Base-by-base conservation (phyloP, 1,284 basidiomycete genomes). In the Rhodotorula sp. region DNA sequence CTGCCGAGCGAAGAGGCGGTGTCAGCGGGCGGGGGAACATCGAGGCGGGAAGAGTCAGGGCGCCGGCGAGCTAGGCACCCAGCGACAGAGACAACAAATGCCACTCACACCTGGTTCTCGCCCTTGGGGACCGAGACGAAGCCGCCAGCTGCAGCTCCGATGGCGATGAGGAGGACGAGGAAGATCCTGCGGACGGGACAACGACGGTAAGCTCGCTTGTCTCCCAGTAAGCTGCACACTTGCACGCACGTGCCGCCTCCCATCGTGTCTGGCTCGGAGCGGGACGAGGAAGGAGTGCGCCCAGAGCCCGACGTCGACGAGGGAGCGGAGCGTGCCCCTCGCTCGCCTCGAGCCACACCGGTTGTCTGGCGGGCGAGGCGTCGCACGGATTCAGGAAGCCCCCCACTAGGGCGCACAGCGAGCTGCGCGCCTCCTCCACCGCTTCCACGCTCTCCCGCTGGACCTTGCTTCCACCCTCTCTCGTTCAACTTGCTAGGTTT, bases 91-190 rank as follows among this genome's bases (percentile, higher is more conserved):
- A 7, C 0, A 10, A 27, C 3, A n/a, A n/a, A 4, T 7, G 19
- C 21, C 21, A 87, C 91, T 77, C 80, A 96, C 93, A 89, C 89
- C 84, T 95, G 93, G 72, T 93, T 87, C 54, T 90, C 87, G 1
- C 93, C 92, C 80, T 93, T 93, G 2, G 90, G 92, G 0, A 88
- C 87, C 68, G 89, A 85, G 57, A 92, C 82, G 83, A 88, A 92
- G 1, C 87, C 85, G 49, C 84, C 84, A 1, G 84, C 83, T 84
- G 90, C 91, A 41, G 93, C 82, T 0, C 84, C 90, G 19, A 80
- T 74, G 50, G 74, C 70, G 67, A 82, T 68, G 63, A 82, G 68
- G 53, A 74, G 52, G 19, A 66, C 54, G 71, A 77, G 64, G 76
- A 80, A 55, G 80, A 80, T 71, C 44, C 62, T 63, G 52, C 53